A percentile compares a stretch with the other conserved stretches of the same genome.
These are phyloP conservation scores for Boletus rubescentipes DNA, from an alignment of 768 basidiomycete species.

Conservation along the genomic window DNA sequence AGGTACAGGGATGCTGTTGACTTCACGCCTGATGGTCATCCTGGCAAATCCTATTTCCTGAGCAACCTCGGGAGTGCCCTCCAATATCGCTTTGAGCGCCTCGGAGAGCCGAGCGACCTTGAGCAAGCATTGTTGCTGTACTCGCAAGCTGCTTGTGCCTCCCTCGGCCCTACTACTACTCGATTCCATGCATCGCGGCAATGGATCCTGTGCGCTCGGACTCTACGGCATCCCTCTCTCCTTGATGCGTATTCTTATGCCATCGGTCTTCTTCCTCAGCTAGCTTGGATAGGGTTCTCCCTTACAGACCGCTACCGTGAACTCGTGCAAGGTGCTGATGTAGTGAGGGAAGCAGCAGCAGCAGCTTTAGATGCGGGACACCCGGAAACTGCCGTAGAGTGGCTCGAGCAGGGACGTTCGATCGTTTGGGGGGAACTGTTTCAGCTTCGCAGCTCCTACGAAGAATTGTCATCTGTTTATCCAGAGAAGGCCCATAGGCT, in stretches of 20 bases:
- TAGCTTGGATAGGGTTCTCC: slow-evolving; percentile 15
- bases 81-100: background rate
- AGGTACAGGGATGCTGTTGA: background rate
- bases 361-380: slow-evolving; percentile 13
- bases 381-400: slow-evolving; percentile 5
- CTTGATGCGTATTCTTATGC: slow-evolving; percentile 19
- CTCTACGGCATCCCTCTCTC: slow-evolving; percentile 9
- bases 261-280: slow-evolving; percentile 19
- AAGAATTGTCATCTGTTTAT: background rate
- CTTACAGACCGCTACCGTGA: slow-evolving; percentile 16
- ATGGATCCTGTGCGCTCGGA: slow-evolving; percentile 7
- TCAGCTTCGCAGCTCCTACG: slow-evolving; percentile 4
- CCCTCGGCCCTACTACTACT: background rate
- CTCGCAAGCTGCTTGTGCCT: slow-evolving; percentile 1
- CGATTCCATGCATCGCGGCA: slow-evolving; percentile 4
- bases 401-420: slow-evolving; percentile 13
- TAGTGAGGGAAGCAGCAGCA: slow-evolving; percentile 25
- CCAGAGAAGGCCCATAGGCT: background rate
- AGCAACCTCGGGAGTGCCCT: background rate
- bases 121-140: background rate
- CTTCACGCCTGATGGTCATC: slow-evolving; percentile 3
- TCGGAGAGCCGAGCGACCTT: background rate
- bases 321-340: slow-evolving; percentile 8
- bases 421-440: slow-evolving; percentile 16
- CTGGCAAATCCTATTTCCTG: background rate